A percentile compares a stretch with the other conserved stretches of the same genome.
Conservation (phyloP, 345 rosid species). For the Dipteronia dyeriana region DNA sequence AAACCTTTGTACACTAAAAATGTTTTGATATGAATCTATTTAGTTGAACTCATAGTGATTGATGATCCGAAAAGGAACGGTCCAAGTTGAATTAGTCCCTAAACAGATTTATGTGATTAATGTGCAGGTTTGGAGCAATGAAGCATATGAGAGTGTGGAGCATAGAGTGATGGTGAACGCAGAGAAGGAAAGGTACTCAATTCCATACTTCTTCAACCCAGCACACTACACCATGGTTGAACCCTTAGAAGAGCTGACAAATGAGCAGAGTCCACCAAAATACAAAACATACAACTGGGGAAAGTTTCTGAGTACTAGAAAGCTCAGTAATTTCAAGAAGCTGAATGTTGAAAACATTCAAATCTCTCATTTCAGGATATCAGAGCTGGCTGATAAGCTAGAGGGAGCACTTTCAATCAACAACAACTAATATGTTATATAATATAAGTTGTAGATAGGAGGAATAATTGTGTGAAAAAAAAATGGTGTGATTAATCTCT, state of each 20-base stretch:
- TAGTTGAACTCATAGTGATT: too few relatives aligned
- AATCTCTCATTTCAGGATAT: constrained; percentile 52
- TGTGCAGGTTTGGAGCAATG: constrained; percentile 75
- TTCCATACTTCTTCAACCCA: constrained; percentile 66
- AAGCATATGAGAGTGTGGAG: constrained; percentile 65
- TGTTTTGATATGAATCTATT: too few relatives aligned
- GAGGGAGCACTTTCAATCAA: background rate
- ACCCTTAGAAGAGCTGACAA: constrained; percentile 60
- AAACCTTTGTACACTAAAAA: too few relatives aligned
- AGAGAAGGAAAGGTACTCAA: constrained; percentile 57
- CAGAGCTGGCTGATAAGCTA: constrained; percentile 7
- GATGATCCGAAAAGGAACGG: too few relatives aligned
- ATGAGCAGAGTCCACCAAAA: constrained; percentile 44
- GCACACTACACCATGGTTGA: constrained; percentile 44
- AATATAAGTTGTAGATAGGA: background rate
- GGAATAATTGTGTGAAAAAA: background rate
- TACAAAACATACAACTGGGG: constrained; percentile 69
- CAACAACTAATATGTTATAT: background rate
- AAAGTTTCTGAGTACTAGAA: constrained; percentile 53
- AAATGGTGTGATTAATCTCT: background rate
- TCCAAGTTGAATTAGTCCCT: too few relatives aligned
- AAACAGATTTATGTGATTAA: background rate
- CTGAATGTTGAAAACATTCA: constrained; percentile 59
- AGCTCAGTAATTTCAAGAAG: constrained; percentile 63
- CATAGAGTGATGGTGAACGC: constrained; percentile 69